Conservation (phyloP, 345 rosid genomes). For the Eucalyptus shirleyi region DNA sequence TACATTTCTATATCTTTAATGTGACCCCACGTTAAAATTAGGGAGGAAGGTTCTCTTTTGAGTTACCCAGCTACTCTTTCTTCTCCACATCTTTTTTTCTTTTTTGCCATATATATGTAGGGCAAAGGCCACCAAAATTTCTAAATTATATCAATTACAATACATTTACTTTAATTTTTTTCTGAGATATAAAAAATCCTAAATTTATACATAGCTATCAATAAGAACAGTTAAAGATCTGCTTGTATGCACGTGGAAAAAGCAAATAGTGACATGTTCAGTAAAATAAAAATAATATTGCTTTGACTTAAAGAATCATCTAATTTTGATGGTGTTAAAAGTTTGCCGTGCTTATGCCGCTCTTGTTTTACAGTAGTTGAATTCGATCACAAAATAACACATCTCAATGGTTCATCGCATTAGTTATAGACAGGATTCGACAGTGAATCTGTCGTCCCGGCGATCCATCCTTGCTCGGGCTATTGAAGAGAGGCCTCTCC, state of each 20-base stretch:
- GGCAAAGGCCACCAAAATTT: neutral
- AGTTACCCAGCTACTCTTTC: neutral
- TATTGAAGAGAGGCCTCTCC: neutral
- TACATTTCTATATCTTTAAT: neutral
- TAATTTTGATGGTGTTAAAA: too few species aligned
- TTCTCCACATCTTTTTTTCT: neutral
- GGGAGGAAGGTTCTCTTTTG: neutral
- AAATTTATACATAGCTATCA: too few species aligned
- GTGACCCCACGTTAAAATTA: neutral
- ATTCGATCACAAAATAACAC: neutral
- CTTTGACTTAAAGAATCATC: too few species aligned
- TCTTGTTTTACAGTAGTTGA: neutral
- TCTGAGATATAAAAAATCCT: too few species aligned
- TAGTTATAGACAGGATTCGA: neutral
- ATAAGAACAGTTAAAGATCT: too few species aligned
- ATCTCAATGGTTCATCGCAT: neutral
- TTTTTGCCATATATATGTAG: neutral
- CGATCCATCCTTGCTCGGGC: neutral
- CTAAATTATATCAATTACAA: too few species aligned
- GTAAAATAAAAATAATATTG: too few species aligned
- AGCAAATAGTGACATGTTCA: neutral
- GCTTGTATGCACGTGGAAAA: too few species aligned
- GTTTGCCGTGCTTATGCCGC: neutral
- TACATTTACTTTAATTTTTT: too few species aligned
- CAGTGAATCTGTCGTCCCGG: neutral